Base-by-base conservation (phyloP, 2,329 filamentous ascomycete genomes). In the Clathrospora elynae region DNA sequence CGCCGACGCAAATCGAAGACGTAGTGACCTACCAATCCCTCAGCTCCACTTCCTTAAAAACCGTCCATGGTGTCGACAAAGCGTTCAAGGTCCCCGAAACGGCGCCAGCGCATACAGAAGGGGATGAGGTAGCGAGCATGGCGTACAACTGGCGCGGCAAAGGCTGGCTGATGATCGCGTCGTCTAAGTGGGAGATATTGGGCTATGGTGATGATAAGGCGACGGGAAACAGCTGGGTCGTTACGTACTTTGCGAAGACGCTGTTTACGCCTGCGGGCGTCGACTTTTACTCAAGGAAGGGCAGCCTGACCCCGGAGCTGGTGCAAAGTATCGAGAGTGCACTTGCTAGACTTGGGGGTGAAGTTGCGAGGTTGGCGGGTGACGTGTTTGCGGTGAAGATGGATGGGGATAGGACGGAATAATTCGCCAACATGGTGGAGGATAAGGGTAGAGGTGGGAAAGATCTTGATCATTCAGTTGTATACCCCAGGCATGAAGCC, bases 231-330 rank as follows among this genome's bases (percentile, higher is more conserved):
- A 56, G 72, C 22, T 95, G 88, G 87, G 83, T 81, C 1, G 87
- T 95, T 10, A 95, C 88, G 4, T 92, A 86, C 78, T 95, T 95
- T 68, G 84, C 85, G 51, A 85, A 87, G 61, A 95, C 88, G 16
- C 56, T 91, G 30, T 95, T 95, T 57, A 93, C 89, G 5, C 86
- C 86, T 51, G 87, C 89, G 42, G 90, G 90, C 0, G 61, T 95
- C 19, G 90, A 95, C 70, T 70, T 95, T 7, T 93, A 92, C 68
- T 84, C 82, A 31, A 78, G 86, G 55, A 75, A 78, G 11, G 77
- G 71, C 36, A 79, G 78, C 49, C 52, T 89, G 51, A 78, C 76
- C 40, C 72, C 78, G 42, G 78, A 74, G 62, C 81, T 83, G 38
- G 76, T 84, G 25, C 72, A 69, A 35, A 74, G 65, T 17, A 81